Evolutionary conservation across 805 yeast species (phyloP).

Genomic region (Saturnispora dispora): DNA sequence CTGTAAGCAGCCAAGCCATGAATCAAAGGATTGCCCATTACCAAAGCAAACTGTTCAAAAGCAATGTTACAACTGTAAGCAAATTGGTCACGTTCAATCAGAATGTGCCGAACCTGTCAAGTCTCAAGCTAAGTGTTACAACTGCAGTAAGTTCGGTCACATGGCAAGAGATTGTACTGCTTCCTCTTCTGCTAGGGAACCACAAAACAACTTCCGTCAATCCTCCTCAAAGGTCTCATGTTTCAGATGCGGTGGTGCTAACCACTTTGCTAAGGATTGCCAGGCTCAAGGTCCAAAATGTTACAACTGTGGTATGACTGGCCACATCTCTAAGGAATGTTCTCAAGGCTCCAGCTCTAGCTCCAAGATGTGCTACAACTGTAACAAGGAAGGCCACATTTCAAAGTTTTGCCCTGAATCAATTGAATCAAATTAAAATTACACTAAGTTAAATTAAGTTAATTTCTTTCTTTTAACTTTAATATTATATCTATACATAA

Average conservation of each 20-base stretch:
- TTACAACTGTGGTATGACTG: slow-evolving; percentile 85
- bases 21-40: slow-evolving; percentile 78
- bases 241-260: slow-evolving; percentile 88
- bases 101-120: slow-evolving; percentile 65
- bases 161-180: slow-evolving; percentile 68
- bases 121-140: slow-evolving; percentile 64
- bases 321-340: slow-evolving; percentile 86
- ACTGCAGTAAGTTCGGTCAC: slow-evolving; percentile 72
- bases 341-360: slow-evolving; percentile 34
- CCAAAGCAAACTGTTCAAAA: slow-evolving; percentile 80
- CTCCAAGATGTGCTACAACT: slow-evolving; percentile 60
- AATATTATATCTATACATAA: background rate
- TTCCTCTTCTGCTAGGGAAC: slow-evolving; percentile 23
- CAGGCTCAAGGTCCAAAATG: slow-evolving; percentile 61
- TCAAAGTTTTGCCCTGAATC: slow-evolving; percentile 56
- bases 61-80: slow-evolving; percentile 91
- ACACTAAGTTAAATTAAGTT: background rate
- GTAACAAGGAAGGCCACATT: slow-evolving; percentile 79
- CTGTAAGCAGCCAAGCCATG: slow-evolving; percentile 86
- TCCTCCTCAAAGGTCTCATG: slow-evolving; percentile 47
- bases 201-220: slow-evolving; percentile 17
- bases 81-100: slow-evolving; percentile 78
- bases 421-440: background rate
- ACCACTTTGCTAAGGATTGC: slow-evolving; percentile 90
- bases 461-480: slow-evolving; percentile 1